A percentile compares a stretch with the other conserved stretches of the same genome.
Evolutionary conservation across 257 asterid genomes (phyloP).

Genomic region (Schizonepeta tenuifolia): DNA sequence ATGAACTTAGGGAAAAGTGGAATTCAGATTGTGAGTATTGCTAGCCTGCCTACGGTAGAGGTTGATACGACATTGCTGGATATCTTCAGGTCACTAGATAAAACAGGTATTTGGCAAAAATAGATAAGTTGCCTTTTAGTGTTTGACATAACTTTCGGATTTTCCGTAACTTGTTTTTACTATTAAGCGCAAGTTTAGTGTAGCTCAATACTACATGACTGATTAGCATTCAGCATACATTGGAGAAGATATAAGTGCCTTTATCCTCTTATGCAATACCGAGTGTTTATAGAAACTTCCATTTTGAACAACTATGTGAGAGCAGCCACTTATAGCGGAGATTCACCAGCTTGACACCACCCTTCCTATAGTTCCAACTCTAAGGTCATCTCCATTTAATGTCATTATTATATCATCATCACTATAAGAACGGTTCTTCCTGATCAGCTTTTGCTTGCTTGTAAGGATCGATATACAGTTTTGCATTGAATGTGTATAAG

Average conservation of each 20-base stretch:
- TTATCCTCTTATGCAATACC: neutral
- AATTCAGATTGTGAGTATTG: neutral
- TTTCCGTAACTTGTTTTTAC: too few species aligned
- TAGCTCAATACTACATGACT: neutral
- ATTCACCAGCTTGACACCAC: neutral
- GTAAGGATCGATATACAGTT: neutral
- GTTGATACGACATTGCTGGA: neutral
- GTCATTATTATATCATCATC: neutral
- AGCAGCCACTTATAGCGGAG: neutral
- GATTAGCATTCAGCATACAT: neutral
- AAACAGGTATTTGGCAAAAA: neutral
- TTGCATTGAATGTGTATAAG: neutral
- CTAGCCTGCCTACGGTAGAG: neutral
- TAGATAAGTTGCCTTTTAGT: neutral
- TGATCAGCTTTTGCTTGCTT: neutral
- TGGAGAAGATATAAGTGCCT: neutral
- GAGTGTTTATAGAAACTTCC: neutral
- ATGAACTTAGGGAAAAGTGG: neutral
- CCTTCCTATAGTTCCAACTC: neutral
- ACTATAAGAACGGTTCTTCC: neutral
- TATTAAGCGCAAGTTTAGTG: neutral
- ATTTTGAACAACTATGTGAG: neutral
- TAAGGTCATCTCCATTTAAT: neutral
- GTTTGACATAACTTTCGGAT: neutral
- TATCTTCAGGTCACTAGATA: neutral